phyloP scores from a whole-genome alignment of 169 alveolate species.

The Plasmodium knowlesi region DNA sequence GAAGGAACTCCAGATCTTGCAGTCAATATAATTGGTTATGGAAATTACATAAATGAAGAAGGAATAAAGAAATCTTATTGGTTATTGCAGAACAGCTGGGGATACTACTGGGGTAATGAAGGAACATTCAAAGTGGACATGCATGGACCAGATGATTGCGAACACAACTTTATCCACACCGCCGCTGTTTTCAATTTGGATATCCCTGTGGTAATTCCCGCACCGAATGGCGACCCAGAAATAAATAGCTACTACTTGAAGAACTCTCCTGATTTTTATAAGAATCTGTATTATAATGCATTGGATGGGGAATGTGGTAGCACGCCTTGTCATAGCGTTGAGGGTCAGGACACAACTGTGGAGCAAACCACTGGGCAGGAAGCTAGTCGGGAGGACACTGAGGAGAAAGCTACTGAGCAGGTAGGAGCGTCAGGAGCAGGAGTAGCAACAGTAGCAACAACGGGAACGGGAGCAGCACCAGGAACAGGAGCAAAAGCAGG shows the following conservation, averaged over 20 bases:
- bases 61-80: conserved; percentile 16
- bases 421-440: too few species aligned
- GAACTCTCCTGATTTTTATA: not conserved
- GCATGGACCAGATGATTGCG: conserved; percentile 1
- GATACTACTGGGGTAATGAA: conserved; percentile 7
- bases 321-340: not conserved
- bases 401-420: too few species aligned
- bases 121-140: conserved; percentile 54
- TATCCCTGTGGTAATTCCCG: not conserved
- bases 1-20: conserved; percentile 32
- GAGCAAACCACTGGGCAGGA: too few species aligned
- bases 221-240: not conserved
- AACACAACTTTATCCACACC: conserved; percentile 3
- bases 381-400: too few species aligned
- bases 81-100: conserved; percentile 34
- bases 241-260: not conserved
- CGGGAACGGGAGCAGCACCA: too few species aligned
- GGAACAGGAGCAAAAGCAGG: too few species aligned
- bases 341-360: not conserved
- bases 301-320: not conserved
- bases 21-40: conserved; percentile 67
- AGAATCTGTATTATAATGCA: not conserved
- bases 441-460: too few species aligned
- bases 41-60: conserved; percentile 15
- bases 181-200: conserved; percentile 3